phyloP scores from a whole-genome alignment of 108 stramenopile genomes.

The Poteriospumella lacustris region DNA sequence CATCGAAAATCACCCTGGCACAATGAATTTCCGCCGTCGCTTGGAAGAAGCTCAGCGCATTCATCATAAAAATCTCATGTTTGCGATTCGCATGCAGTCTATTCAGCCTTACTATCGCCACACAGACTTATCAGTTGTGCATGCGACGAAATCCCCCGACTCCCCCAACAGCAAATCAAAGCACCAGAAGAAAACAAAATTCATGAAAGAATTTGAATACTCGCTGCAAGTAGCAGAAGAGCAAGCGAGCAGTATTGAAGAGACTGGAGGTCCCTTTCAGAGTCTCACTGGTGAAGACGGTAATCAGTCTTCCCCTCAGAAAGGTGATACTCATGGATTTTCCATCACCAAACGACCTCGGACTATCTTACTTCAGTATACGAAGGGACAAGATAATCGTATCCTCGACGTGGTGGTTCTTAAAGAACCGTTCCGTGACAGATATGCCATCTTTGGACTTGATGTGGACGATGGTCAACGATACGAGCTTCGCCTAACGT shows the following conservation, averaged over 20 bases:
- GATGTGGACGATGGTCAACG: conserved; percentile 26
- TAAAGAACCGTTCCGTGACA: conserved; percentile 27
- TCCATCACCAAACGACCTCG: not conserved
- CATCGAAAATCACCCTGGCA: conserved; percentile 21
- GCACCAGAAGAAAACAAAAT: not conserved
- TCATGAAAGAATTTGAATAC: not conserved
- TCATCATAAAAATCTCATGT: conserved; percentile 23
- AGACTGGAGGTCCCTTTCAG: not conserved
- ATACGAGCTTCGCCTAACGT: conserved; percentile 24
- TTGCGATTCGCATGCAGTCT: conserved; percentile 6
- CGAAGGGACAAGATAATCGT: not conserved
- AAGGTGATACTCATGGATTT: no score
- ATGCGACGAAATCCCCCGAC: not conserved
- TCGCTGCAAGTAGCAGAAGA: not conserved
- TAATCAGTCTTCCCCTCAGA: not conserved
- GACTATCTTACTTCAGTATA: conserved; percentile 3
- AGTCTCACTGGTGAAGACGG: not conserved
- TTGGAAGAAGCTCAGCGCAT: conserved; percentile 19
- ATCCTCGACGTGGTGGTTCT: conserved; percentile 17
- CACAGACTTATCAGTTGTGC: not conserved
- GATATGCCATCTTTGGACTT: conserved; percentile 20
- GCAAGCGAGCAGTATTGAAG: no score
- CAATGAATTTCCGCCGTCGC: conserved; percentile 5
- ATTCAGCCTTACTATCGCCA: conserved; percentile 15
- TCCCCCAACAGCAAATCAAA: no score